Conservation (phyloP, 495 filamentous ascomycete species). For the Penicillium macrosclerotiorum region DNA sequence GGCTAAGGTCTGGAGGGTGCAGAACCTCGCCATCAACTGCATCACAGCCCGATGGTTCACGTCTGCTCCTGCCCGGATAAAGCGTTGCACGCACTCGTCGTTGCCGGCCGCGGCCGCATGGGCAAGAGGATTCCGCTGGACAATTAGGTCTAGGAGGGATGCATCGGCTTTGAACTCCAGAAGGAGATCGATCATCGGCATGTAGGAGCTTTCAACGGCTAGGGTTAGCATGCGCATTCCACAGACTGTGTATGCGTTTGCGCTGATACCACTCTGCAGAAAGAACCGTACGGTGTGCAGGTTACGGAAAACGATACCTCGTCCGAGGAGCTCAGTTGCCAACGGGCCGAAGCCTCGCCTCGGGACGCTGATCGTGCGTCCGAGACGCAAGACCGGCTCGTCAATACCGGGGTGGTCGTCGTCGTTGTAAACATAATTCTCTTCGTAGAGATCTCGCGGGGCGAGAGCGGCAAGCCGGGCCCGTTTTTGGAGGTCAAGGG, state of each 20-base stretch:
- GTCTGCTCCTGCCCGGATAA: conserved; percentile 1
- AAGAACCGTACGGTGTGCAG: neutral
- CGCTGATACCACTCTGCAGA: neutral
- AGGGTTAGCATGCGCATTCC: conserved; percentile 3
- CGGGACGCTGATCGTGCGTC: neutral
- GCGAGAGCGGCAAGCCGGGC: neutral
- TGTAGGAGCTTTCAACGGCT: neutral
- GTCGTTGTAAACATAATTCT: neutral
- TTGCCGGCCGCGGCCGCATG: neutral
- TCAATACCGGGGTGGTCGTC: neutral
- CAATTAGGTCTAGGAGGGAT: neutral
- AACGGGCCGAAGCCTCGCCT: neutral
- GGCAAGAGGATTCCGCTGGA: neutral
- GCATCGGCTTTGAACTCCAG: neutral
- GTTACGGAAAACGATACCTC: neutral
- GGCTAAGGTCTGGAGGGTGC: neutral
- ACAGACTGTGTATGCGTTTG: neutral
- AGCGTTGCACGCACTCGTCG: neutral
- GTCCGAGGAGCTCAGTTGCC: neutral
- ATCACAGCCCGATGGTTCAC: neutral
- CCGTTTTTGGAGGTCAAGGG: neutral
- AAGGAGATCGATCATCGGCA: neutral
- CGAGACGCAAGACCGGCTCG: neutral
- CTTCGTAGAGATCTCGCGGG: neutral
- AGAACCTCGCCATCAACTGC: neutral